phyloP scores from a whole-genome alignment of 1,284 basidiomycete genomes.

The Leccinum olivaceoglutinosum region DNA sequence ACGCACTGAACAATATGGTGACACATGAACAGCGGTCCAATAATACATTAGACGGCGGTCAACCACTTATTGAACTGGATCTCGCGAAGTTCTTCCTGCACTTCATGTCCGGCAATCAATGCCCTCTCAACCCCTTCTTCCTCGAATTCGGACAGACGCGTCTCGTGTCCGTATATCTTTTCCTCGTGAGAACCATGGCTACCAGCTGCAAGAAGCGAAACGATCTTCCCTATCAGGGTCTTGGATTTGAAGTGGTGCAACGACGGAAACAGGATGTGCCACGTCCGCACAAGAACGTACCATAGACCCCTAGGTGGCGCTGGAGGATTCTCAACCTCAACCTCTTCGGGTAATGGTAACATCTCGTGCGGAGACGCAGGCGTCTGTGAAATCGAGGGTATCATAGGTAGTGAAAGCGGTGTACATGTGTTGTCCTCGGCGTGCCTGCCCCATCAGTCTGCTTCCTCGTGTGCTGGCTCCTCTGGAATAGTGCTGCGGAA shows the following conservation, averaged over 20 bases:
- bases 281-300: slow-evolving; percentile 37
- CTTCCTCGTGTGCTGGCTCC: slow-evolving; percentile 11
- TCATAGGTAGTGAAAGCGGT: slow-evolving; percentile 25
- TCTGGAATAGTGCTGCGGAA: slow-evolving; percentile 30
- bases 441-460: neutral
- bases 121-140: slow-evolving; percentile 55
- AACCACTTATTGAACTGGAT: slow-evolving; percentile 77
- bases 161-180: slow-evolving; percentile 30
- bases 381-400: slow-evolving; percentile 52
- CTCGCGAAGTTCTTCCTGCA: slow-evolving; percentile 58
- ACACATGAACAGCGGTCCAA: slow-evolving; percentile 75
- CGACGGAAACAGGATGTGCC: slow-evolving; percentile 81
- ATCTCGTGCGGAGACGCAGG: slow-evolving; percentile 48
- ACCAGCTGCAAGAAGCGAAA: slow-evolving; percentile 72
- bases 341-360: slow-evolving; percentile 34
- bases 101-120: slow-evolving; percentile 60
- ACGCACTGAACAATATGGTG: slow-evolving; percentile 70
- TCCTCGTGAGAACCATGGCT: slow-evolving; percentile 37
- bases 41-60: slow-evolving; percentile 72
- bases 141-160: slow-evolving; percentile 58
- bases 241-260: slow-evolving; percentile 74
- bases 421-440: slow-evolving; percentile 16
- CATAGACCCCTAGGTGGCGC: slow-evolving; percentile 39
- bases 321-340: slow-evolving; percentile 36
- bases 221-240: slow-evolving; percentile 66